Base-by-base conservation (phyloP, 2,329 filamentous ascomycete species). In the Annulohypoxylon truncatum region DNA sequence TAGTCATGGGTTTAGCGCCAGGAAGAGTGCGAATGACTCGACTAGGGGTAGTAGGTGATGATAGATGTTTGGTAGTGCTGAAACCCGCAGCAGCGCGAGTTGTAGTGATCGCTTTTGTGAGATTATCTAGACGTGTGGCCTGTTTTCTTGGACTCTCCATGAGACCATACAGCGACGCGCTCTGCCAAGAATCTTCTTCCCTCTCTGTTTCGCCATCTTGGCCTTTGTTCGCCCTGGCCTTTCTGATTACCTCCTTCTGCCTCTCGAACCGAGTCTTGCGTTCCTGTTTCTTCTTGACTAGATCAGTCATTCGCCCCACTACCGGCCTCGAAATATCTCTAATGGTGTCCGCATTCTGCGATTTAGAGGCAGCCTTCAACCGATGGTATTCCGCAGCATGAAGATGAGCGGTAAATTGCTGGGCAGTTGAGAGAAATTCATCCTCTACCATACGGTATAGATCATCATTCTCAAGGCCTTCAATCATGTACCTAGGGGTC, bases 391-490 rank as follows among this genome's bases (percentile, higher is more conserved):
- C 92, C 13, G 89, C 90, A n/a, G 89, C 86, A 75, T 94, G 92
- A 1, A 95, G 84, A 76, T 94, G 91, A 4, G 85, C 84, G 0
- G 92, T 95, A 77, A 92, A 95, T 2, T 82, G 80, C 55, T 88
- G 86, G 0, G 92, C 92, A 0, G 89, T 86, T 13, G 85, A 80
- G 18, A 90, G 79, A 68, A 96, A 88, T 71, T 95, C 92, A 72
- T 96, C 92, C 77, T 95, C 92, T 0, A 96, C 92, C 90, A 95
- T 94, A 72, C 92, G 89, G 77, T 88, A 95, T 58, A 80, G 80
- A 74, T 94, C 91, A 76, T 96, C 92, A n/a, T 84, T 78, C 3
- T 85, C 81, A n/a, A 85, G 77, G 2, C 89, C 89, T 48, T 88
- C 83, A 2, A 82, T 80, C 90, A 95, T 94, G 75, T 83, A 83